Conservation (phyloP, 75 land plant genomes). For the Picea sitchensis region DNA sequence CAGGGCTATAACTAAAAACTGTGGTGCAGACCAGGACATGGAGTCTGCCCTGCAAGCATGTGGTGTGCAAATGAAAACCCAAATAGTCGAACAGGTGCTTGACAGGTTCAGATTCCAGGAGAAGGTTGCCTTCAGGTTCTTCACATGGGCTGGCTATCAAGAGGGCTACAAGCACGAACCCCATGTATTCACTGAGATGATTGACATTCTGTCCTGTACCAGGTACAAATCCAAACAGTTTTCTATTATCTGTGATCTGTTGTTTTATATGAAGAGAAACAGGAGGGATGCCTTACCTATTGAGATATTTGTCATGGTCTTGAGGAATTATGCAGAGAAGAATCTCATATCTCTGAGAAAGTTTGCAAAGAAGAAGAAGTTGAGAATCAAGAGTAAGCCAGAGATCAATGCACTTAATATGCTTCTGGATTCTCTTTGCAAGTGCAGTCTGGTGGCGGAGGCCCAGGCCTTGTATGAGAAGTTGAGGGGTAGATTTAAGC, state of each 20-base stretch:
- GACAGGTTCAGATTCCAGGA: conserved; percentile 49
- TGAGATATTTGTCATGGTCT: conserved; percentile 29
- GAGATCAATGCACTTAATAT: conserved; percentile 62
- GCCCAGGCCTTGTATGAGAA: conserved; percentile 44
- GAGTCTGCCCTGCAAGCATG: conserved; percentile 36
- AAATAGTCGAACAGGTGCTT: conserved; percentile 39
- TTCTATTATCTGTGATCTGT: conserved; percentile 49
- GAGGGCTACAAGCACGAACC: conserved; percentile 39
- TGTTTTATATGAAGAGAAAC: conserved; percentile 59
- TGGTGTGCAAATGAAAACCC: conserved; percentile 25
- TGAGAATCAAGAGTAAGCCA: conserved; percentile 44
- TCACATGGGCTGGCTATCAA: conserved; percentile 61
- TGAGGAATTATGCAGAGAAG: conserved; percentile 52
- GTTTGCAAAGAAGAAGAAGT: conserved; percentile 49
- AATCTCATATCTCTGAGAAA: conserved; percentile 46
- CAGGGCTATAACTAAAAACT: conserved; percentile 21
- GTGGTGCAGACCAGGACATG: conserved; percentile 21
- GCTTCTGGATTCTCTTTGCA: conserved; percentile 62
- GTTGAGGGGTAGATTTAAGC: conserved; percentile 39
- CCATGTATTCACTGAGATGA: conserved; percentile 42
- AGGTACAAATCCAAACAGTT: conserved; percentile 55
- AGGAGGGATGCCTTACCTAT: conserved; percentile 33
- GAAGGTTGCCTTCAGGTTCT: conserved; percentile 60
- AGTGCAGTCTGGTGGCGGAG: conserved; percentile 53
- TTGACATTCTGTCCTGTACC: conserved; percentile 58